Base-by-base conservation (phyloP, 257 asterid species). In the Nicotiana otophora region DNA sequence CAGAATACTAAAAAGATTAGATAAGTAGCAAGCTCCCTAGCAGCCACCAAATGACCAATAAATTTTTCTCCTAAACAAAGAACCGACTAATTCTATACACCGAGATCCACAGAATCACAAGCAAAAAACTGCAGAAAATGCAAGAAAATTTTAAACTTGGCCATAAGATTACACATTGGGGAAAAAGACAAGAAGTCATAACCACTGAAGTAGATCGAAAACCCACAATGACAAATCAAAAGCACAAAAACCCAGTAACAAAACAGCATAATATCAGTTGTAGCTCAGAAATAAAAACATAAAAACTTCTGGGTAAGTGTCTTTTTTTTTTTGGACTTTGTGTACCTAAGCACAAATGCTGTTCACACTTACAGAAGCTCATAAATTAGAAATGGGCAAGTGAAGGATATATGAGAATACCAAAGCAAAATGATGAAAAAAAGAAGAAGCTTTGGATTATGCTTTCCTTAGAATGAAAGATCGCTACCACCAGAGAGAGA, bases 401-500 rank as follows among this genome's bases (percentile, higher is more conserved):
- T 3, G 20, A 23, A 20, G 33, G 17, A 33, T 19, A 60, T 11
- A 39, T 11, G 30, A 78, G 58, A n/a, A 78, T 34, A 78, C 54
- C 58, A 70, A n/a, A 54, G 55, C 5, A 17, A 20, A 19, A 68
- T 68, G 77, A 69, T 39, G 60, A 70, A 39, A 70, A 75, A 23
- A 30, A 30, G 20, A 31, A 65, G 20, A 42, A 42, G 23, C 1
- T 75, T 51, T 28, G 28, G 9, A 75, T 28, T 75, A 36, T 39
- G 48, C 75, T 80, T 80, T 62, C 17, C 82, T 62, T 80, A 80
- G 69, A 80, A 80, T 30, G 82, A 80, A 80, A 80, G 82, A 79
- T 61, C 72, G 54, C 34, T 30, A 60, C 70, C 82, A 60, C 70
- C 82, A 83, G 88, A 80, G 78, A 84, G 88, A 78, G 88, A 82